Conservation (phyloP, 805 yeast genomes). For the Spathaspora sp. region DNA sequence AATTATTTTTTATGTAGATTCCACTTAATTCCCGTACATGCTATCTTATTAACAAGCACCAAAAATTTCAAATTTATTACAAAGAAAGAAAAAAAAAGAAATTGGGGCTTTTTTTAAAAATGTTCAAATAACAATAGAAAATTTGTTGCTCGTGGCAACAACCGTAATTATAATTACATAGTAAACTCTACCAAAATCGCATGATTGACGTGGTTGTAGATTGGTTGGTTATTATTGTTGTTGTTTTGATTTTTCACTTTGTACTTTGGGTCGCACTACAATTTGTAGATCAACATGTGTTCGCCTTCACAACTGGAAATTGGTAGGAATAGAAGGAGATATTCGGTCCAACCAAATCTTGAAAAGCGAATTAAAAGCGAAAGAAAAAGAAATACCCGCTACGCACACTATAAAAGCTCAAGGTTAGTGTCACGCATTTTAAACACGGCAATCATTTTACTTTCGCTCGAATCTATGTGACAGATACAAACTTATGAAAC, state of each 20-base stretch:
- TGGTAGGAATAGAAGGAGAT: neutral
- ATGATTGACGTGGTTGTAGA: neutral
- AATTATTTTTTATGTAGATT: neutral
- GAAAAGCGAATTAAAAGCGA: neutral
- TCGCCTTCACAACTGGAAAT: neutral
- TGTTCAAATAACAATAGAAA: neutral
- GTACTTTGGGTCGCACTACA: neutral
- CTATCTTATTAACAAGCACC: neutral
- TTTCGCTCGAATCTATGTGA: neutral
- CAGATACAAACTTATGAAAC: neutral
- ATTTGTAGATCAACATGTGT: neutral
- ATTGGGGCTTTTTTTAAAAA: neutral
- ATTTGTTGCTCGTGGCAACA: neutral
- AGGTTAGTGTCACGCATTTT: neutral
- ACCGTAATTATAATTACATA: constrained; percentile 3
- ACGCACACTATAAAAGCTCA: neutral
- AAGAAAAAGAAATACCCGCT: neutral
- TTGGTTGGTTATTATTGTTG: neutral
- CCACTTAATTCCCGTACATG: neutral
- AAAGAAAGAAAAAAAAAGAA: neutral
- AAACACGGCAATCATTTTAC: neutral
- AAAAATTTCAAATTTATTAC: neutral
- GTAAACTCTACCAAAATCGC: neutral
- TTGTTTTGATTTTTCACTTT: neutral
- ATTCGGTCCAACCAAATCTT: neutral